Percentiles rank a stretch among this genome's conserved stretches.
phyloP scores from a whole-genome alignment of 2,329 filamentous ascomycete species.

The Fusarium neocosmosporiellum region DNA sequence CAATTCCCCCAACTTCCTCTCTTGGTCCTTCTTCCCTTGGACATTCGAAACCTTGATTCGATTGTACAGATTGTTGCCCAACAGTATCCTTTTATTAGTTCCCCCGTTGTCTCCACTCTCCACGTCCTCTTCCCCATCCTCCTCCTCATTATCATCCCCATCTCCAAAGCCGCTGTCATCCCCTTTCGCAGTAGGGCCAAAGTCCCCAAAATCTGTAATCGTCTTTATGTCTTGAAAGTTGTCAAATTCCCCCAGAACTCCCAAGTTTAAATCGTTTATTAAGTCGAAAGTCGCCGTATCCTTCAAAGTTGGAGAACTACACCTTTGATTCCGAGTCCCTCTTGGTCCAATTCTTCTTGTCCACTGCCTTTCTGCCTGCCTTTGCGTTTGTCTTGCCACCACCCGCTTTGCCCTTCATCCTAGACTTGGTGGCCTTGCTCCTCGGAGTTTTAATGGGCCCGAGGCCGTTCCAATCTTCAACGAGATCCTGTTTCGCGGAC shows the following conservation, averaged over 20 bases:
- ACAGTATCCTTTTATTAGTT: not conserved
- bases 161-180: not conserved
- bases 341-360: not conserved
- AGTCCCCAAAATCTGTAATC: not conserved
- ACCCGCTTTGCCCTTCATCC: not conserved
- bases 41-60: not conserved
- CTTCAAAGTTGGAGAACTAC: not conserved
- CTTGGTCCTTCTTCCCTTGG: not conserved
- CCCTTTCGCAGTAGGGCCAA: not conserved
- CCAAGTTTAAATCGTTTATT: not conserved
- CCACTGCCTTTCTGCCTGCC: not conserved
- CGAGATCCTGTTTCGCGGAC: not conserved
- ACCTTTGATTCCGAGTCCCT: not conserved
- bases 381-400: not conserved
- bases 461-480: not conserved
- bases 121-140: not conserved
- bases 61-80: not conserved
- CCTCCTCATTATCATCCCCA: not conserved
- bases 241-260: not conserved
- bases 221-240: not conserved
- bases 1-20: not conserved
- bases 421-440: not conserved
- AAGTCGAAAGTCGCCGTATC: not conserved
- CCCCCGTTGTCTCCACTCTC: not conserved
- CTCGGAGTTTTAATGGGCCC: not conserved